Conservation (phyloP, 2,329 filamentous ascomycete genomes). For the Pseudohalonectria lignicola region DNA sequence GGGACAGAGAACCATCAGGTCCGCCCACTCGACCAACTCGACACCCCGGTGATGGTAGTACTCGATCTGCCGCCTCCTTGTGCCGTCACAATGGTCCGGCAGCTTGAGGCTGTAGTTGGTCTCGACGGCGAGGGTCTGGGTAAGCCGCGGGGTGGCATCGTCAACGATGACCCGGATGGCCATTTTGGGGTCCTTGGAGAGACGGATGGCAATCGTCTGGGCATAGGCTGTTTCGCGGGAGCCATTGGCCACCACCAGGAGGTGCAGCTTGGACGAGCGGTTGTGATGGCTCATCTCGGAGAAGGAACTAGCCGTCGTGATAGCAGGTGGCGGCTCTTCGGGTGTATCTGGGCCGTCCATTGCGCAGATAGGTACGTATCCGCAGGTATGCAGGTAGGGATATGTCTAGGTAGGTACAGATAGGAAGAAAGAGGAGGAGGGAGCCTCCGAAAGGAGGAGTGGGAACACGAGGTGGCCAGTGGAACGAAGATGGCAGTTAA, state of each 20-base stretch:
- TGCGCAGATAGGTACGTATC: no score
- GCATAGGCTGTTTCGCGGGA: conserved; percentile 54
- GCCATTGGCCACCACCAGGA: conserved; percentile 57
- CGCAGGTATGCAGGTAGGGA: no score
- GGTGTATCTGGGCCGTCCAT: no score
- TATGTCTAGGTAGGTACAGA: no score
- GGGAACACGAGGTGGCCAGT: no score
- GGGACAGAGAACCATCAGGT: conserved; percentile 73
- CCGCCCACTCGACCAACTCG: conserved; percentile 76
- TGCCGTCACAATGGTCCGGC: neutral
- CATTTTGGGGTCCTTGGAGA: conserved; percentile 54
- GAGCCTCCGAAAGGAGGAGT: no score
- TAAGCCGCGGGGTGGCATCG: conserved; percentile 51
- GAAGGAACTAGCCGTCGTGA: conserved; percentile 7
- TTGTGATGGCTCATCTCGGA: conserved; percentile 11
- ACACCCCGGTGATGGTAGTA: conserved; percentile 24
- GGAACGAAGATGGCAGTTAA: no score
- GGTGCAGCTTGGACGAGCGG: conserved; percentile 32
- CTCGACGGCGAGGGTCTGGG: conserved; percentile 50
- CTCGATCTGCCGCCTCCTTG: neutral
- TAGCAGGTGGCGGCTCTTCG: conserved; percentile 9
- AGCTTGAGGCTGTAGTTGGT: conserved; percentile 36
- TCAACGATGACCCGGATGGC: conserved; percentile 53
- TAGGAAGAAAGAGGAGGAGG: no score
- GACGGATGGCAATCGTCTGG: conserved; percentile 52